These are phyloP conservation scores for Naganishia onofrii DNA, from an alignment of 768 basidiomycete species.

Conservation along the genomic window DNA sequence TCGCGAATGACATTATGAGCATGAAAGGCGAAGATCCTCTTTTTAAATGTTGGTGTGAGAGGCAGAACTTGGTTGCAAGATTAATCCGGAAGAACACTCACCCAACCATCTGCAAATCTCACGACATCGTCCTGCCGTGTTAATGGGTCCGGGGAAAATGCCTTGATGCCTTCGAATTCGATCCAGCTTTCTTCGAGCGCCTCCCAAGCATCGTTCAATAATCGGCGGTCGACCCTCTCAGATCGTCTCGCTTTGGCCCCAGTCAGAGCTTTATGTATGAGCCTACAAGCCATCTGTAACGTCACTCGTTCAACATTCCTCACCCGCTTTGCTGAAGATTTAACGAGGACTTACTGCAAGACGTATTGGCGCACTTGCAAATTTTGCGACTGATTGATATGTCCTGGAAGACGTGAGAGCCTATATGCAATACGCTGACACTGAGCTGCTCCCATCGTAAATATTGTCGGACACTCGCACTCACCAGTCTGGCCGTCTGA, in stretches of 20 bases:
- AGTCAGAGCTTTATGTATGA: constrained; percentile 73
- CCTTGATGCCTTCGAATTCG: constrained; percentile 67
- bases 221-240: constrained; percentile 62
- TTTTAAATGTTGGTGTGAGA: constrained; percentile 1
- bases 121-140: constrained; percentile 60
- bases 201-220: constrained; percentile 78
- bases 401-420: constrained; percentile 10
- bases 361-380: constrained; percentile 66
- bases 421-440: background rate
- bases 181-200: constrained; percentile 77
- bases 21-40: constrained; percentile 83
- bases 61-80: background rate
- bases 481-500: constrained; percentile 56
- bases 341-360: constrained; percentile 57
- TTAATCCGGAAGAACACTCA: constrained; percentile 51
- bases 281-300: constrained; percentile 63
- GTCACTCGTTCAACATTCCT: constrained; percentile 3
- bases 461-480: background rate
- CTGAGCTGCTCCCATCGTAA: background rate
- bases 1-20: constrained; percentile 83
- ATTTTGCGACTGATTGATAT: constrained; percentile 36
- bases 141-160: constrained; percentile 42
- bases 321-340: background rate
- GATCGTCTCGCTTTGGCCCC: constrained; percentile 69
- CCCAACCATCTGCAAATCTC: constrained; percentile 79